Evolutionary conservation across 306 rosid species (phyloP), one percentile per base, ranked within the genome.

Genomic region (Comarum palustre): DNA sequence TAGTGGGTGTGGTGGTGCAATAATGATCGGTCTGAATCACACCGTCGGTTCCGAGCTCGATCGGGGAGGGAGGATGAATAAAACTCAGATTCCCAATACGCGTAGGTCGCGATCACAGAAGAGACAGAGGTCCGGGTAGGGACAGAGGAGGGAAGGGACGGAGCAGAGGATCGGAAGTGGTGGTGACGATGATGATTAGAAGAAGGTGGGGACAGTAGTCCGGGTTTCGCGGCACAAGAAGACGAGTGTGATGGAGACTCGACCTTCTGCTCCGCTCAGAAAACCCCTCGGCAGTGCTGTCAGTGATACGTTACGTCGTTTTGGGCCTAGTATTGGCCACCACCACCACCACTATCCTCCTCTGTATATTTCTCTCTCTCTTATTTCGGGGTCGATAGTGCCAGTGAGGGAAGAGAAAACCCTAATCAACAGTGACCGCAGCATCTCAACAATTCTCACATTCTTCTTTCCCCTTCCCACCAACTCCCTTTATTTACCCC

Each of bases 221-320:
- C 84, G 88, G 60, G 83, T 78, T 84, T 84, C 69, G 58, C 86
- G 85, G 86, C 85, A 75, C 45, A 78, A 84, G 75, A 66, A 79
- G 88, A 78, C 85, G 83, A 84, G 48, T 2, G 0, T 75, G 86
- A 85, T 77, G 31, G 82, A 13, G 88, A 85, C 88, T 11, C 22
- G 68, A 74, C 86, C 66, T 79, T 14, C 82, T 81, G 71, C 42
- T 2, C 4, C n/a, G 42, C 51, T 73, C 75, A 75, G 73, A 60
- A 59, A 58, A 1, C 31, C 52, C 32, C 1, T 31, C 14, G 55
- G 29, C 68, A 45, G 25, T 29, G 39, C 9, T 65, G 80, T 79
- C 86, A 85, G 86, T 82, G 88, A 76, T 76, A 68, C 78, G 84
- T 85, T 48, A 77, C 82, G 77, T 82, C 89, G n/a, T 5, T 67